Evolutionary conservation across 768 basidiomycete genomes (phyloP), one percentile per base, ranked within the genome.

Genomic region (Kwoniella mangroviensis): DNA sequence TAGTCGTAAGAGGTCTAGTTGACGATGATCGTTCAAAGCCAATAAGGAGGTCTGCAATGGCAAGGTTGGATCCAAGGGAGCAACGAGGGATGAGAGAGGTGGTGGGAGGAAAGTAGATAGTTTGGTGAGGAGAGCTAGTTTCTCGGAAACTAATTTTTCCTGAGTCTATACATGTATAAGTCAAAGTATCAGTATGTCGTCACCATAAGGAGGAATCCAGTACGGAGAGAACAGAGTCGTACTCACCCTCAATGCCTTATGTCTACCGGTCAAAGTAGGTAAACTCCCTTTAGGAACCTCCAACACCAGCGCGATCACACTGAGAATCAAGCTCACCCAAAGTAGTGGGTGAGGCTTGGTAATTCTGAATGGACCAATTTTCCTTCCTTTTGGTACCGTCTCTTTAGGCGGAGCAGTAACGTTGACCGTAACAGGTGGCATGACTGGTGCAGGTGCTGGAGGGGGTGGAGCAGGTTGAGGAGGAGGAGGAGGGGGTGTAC

Each of bases 171-270:
- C 11, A 28, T 52, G 4, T 17, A 49, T 19, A 21, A 15, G 17
- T 22, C 40, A 59, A 21, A 55, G 49, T 26, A 58, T 58, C 56
- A 28, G 24, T 58, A 9, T 26, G 10, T 26, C 9, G 6, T 58
- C 56, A 28, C 9, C n/a, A 34, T 34, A 7, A 4, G 56, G 24
- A 22, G 56, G 24, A 19, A 7, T 19, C 12, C 61, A 65, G n/a
- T 7, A 22, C 49, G 57, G 57, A 21, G 10, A 60, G 55, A 15
- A 56, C 24, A 64, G 12, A 12, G 21, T 49, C n/a, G 26, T 2
- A 77, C 79, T 62, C 63, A 80, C 79, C 34, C 79, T 45, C 40
- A 80, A 67, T 12, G 71, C 75, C 65, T 74, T 75, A 57, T 80
- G 79, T 17, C 79, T 19, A 0, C 79, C 77, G 0, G 79, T 80